Conservation (phyloP, 306 rosid species). For the Senna siamea region DNA sequence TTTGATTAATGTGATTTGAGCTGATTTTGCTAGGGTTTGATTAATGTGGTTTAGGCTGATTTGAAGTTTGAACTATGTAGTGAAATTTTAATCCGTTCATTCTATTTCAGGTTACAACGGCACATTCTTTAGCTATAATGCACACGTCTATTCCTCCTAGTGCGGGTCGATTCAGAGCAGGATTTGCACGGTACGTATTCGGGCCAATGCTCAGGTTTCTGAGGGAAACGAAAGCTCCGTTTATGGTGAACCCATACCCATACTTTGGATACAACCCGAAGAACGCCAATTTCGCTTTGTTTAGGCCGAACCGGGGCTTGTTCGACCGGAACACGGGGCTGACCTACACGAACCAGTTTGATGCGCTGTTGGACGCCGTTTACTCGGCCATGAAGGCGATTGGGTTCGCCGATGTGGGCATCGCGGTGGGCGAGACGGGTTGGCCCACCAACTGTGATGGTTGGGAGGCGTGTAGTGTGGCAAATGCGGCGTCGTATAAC, state of each 20-base stretch:
- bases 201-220: slow-evolving; percentile 65
- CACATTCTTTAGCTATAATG: slow-evolving; percentile 77
- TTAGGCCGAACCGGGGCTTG: slow-evolving; percentile 63
- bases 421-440: slow-evolving; percentile 79
- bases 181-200: slow-evolving; percentile 48
- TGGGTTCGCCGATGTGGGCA: slow-evolving; percentile 62
- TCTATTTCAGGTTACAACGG: slow-evolving; percentile 63
- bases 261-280: slow-evolving; percentile 75
- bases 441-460: slow-evolving; percentile 92
- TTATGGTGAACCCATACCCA: slow-evolving; percentile 93
- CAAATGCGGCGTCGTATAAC: slow-evolving; percentile 61
- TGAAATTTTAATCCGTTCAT: too few relatives aligned
- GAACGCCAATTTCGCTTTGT: slow-evolving; percentile 56
- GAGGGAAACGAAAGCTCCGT: slow-evolving; percentile 60
- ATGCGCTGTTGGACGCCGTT: slow-evolving; percentile 70
- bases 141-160: slow-evolving; percentile 69
- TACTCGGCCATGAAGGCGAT: slow-evolving; percentile 65
- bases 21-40: too few relatives aligned
- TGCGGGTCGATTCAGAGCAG: slow-evolving; percentile 65
- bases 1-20: too few relatives aligned
- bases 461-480: slow-evolving; percentile 62
- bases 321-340: slow-evolving; percentile 56
- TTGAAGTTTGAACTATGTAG: too few relatives aligned
- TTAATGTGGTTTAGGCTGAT: too few relatives aligned
- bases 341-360: slow-evolving; percentile 77